A percentile compares a stretch with the other conserved stretches of the same genome.
phyloP scores from a whole-genome alignment of 2,329 filamentous ascomycete species.

The Beauveria caledonica region DNA sequence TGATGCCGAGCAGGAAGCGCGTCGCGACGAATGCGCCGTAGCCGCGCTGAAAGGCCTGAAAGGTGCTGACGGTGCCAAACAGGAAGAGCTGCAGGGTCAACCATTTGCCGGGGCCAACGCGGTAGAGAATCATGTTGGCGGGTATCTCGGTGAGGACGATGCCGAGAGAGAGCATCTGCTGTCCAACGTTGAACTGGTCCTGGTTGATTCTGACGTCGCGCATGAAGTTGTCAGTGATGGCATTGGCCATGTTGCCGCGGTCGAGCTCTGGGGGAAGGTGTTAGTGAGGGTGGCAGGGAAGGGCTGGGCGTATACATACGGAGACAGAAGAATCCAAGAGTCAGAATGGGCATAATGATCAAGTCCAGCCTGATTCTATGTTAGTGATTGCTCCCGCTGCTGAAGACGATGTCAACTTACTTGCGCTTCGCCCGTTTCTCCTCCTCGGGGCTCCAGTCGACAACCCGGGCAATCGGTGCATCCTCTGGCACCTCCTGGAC shows the following conservation, averaged over 20 bases:
- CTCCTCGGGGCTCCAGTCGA: conserved; percentile 22
- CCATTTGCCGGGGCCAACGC: conserved; percentile 33
- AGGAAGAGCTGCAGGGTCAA: conserved; percentile 44
- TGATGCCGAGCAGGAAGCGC: conserved; percentile 43
- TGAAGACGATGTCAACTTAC: conserved; percentile 13
- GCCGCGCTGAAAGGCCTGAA: conserved; percentile 43
- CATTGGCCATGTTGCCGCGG: conserved; percentile 33
- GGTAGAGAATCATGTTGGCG: conserved; percentile 28
- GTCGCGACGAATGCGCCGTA: conserved; percentile 40
- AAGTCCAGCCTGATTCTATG: conserved; percentile 25
- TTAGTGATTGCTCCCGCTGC: not conserved
- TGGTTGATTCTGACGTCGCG: conserved; percentile 40
- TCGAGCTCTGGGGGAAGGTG: conserved; percentile 18
- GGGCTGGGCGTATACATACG: conserved; percentile 23
- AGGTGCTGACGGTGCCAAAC: conserved; percentile 44
- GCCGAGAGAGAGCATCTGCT: conserved; percentile 40
- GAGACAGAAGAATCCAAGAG: conserved; percentile 34
- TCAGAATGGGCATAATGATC: conserved; percentile 35
- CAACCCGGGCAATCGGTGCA: conserved; percentile 14
- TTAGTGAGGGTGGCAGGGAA: not conserved
- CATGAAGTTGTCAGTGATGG: conserved; percentile 41
- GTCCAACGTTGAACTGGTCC: conserved; percentile 44
- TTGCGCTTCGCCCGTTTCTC: conserved; percentile 23
- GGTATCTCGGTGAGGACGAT: conserved; percentile 36
- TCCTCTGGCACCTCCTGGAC: not conserved